Evolutionary conservation across 495 filamentous ascomycete species (phyloP), one percentile per base, ranked within the genome.

Genomic region (Tirmania nivea): DNA sequence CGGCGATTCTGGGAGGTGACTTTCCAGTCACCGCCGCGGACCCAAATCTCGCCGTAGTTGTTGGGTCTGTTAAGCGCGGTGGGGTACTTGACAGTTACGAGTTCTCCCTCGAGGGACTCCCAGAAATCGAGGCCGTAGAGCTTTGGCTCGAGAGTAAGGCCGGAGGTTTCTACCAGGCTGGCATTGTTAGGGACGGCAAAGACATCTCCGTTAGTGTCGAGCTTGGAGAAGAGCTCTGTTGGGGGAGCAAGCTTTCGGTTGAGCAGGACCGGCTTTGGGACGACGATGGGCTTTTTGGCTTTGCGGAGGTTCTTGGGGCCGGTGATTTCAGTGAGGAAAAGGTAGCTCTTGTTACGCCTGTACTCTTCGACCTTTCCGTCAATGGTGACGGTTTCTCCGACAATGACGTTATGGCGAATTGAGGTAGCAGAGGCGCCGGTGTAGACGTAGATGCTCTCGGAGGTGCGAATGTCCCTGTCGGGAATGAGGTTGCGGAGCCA

Each of bases 91-190:
- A 80, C 60, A 0, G 68, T 75, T 10, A 80, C 75, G 31, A 77
- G 58, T 59, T 79, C 77, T 17, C 78, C 77, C 52, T 59, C 70
- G 51, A 80, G 57, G 51, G 71, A 74, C 67, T 80, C 72, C 78
- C 78, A 81, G 58, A 80, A 81, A 60, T 80, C 78, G 50, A 81
- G 57, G 1, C 77, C 78, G 55, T 75, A 79, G 50, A 67, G 55
- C 5, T 67, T 62, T 3, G 77, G 76, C 42, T 76, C 35, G 14
- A 79, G 63, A 1, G 64, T 64, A 0, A 75, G 75, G 59, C 80
- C 80, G 20, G 61, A 68, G 10, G 63, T 69, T 0, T 75, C 76
- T 53, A 79, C 56, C 60, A 71, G 66, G 56, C 61, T 67, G 48
- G 60, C 66, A 49, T 72, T 75, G 53, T 75, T 75, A 9, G 78